Evolutionary conservation across 495 filamentous ascomycete species (phyloP).

Genomic region (Letharia columbiana): DNA sequence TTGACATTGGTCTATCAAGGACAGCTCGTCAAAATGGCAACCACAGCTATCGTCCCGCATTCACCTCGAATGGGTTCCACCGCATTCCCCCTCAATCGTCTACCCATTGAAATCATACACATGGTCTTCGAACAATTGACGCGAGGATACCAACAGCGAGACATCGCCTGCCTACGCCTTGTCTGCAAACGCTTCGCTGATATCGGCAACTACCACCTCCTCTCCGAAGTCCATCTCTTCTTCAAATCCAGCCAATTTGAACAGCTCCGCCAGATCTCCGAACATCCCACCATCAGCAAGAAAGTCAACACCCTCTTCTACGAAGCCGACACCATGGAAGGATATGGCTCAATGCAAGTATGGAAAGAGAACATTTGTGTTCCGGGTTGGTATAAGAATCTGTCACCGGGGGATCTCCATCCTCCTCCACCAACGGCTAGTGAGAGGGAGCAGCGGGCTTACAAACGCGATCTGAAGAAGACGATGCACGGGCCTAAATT

Average conservation of each 20-base stretch:
- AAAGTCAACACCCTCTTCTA: constrained; percentile 3
- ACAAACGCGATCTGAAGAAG: not conserved
- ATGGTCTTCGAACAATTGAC: not conserved
- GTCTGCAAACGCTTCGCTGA: constrained; percentile 1
- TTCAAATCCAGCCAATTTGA: constrained; percentile 5
- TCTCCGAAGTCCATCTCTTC: not conserved
- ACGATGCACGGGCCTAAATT: not conserved
- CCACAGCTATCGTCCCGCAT: not conserved
- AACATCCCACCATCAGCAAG: constrained; percentile 4
- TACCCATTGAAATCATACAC: not conserved
- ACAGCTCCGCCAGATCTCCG: constrained; percentile 1
- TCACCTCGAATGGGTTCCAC: not conserved
- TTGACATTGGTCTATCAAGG: not conserved
- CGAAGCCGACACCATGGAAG: constrained; percentile 1
- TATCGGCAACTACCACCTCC: not conserved
- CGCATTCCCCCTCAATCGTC: not conserved
- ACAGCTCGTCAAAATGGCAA: not conserved
- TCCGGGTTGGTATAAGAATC: not conserved
- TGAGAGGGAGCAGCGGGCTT: not conserved
- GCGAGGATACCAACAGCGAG: not conserved
- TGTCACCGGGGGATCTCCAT: not conserved
- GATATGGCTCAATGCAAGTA: not conserved
- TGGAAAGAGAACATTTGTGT: not conserved
- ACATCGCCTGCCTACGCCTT: constrained; percentile 1
- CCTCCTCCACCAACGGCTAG: not conserved